Conservation (phyloP, 2,329 filamentous ascomycete genomes). For the Orbilia quercus region DNA sequence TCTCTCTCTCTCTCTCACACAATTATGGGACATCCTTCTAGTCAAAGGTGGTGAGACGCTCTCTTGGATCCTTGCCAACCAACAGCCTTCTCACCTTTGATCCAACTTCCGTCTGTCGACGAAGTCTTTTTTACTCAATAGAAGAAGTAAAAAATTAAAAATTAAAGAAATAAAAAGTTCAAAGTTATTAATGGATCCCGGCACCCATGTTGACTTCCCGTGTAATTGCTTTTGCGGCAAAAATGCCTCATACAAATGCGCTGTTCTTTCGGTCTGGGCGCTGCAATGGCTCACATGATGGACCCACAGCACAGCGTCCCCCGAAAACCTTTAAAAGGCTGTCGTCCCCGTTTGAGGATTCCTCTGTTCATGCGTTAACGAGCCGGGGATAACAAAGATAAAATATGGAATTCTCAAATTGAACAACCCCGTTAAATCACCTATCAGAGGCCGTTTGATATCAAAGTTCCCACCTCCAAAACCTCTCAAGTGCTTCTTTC, state of each 20-base stretch:
- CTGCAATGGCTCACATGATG: slow-evolving; percentile 27
- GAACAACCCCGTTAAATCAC: no score
- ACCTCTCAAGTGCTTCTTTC: slow-evolving; percentile 16
- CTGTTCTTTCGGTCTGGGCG: slow-evolving; percentile 19
- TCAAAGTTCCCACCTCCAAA: slow-evolving; percentile 12
- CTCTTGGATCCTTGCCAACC: slow-evolving; percentile 29
- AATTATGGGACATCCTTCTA: no score
- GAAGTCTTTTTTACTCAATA: slow-evolving; percentile 11
- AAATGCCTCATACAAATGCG: slow-evolving; percentile 55
- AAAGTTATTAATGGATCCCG: slow-evolving; percentile 36
- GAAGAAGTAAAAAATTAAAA: no score
- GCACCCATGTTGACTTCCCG: slow-evolving; percentile 42
- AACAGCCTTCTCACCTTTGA: slow-evolving; percentile 25
- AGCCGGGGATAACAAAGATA: not conserved
- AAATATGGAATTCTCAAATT: not conserved
- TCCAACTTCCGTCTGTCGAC: slow-evolving; percentile 25
- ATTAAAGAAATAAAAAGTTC: no score
- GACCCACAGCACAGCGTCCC: slow-evolving; percentile 17
- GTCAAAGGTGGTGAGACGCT: slow-evolving; percentile 1
- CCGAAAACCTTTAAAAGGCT: slow-evolving; percentile 54
- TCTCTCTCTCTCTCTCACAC: no score
- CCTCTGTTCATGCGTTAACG: slow-evolving; percentile 8
- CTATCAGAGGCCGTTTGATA: slow-evolving; percentile 17
- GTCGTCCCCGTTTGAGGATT: slow-evolving; percentile 26
- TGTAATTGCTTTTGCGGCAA: slow-evolving; percentile 52